Conservation (phyloP, 2,329 filamentous ascomycete genomes). For the Cercospora zeae-maydis region DNA sequence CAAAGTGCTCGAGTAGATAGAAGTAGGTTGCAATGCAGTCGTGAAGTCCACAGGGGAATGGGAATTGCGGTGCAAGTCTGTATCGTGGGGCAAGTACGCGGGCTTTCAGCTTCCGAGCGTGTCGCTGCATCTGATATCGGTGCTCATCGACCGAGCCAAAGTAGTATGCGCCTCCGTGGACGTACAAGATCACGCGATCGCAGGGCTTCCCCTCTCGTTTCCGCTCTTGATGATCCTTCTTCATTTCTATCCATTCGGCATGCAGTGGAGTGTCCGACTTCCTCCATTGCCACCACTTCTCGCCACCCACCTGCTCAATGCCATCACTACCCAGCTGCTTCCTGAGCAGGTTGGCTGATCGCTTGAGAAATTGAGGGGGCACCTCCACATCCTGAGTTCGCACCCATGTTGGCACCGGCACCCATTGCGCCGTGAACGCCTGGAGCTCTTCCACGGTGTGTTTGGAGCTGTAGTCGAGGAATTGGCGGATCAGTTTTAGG, state of each 20-base stretch:
- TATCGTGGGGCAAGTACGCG: slow-evolving; percentile 83
- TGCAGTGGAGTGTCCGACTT: slow-evolving; percentile 62
- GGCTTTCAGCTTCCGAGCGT: slow-evolving; percentile 89
- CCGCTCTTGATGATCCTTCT: slow-evolving; percentile 69
- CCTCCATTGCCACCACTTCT: slow-evolving; percentile 87
- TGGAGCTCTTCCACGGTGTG: slow-evolving; percentile 93
- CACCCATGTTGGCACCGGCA: slow-evolving; percentile 85
- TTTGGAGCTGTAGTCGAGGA: slow-evolving; percentile 78
- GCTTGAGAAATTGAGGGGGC: slow-evolving; percentile 58
- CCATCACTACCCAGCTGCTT: slow-evolving; percentile 75
- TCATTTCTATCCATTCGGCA: slow-evolving; percentile 97
- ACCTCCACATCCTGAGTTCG: slow-evolving; percentile 69
- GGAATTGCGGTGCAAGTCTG: slow-evolving; percentile 85
- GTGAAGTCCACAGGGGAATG: slow-evolving; percentile 87
- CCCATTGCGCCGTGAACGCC: slow-evolving; percentile 85
- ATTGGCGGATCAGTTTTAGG: slow-evolving; percentile 78
- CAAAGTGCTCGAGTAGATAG: slow-evolving; percentile 70
- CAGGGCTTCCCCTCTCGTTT: slow-evolving; percentile 54
- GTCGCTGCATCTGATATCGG: slow-evolving; percentile 95
- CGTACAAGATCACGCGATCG: slow-evolving; percentile 82
- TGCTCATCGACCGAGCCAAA: slow-evolving; percentile 96
- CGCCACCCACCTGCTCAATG: slow-evolving; percentile 71
- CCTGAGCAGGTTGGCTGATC: slow-evolving; percentile 64
- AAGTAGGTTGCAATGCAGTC: slow-evolving; percentile 89
- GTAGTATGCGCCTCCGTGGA: slow-evolving; percentile 92